phyloP scores from a whole-genome alignment of 2,329 filamentous ascomycete species.

The Lomentospora prolificans region DNA sequence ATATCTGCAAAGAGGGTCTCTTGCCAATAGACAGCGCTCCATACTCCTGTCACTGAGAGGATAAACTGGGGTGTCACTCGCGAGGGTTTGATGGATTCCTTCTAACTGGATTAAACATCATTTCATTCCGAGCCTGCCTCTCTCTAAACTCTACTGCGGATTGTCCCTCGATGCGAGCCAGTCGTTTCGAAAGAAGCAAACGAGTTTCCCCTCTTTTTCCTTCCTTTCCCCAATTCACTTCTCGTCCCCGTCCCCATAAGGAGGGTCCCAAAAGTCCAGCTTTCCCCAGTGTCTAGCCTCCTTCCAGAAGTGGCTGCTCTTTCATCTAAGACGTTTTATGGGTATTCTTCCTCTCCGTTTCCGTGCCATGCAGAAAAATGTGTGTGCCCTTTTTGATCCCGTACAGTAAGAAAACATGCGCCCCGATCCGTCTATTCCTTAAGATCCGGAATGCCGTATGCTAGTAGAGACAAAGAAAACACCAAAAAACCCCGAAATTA shows the following conservation, averaged over 20 bases:
- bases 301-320: background rate
- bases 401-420: background rate
- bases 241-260: background rate
- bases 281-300: background rate
- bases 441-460: background rate
- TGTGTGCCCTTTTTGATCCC: constrained; percentile 1
- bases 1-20: too few relatives aligned
- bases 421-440: constrained; percentile 1
- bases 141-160: too few relatives aligned
- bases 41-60: too few relatives aligned
- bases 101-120: too few relatives aligned
- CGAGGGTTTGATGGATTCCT: too few relatives aligned
- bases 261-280: background rate
- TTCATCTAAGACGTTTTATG: background rate
- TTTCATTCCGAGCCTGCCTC: too few relatives aligned
- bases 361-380: background rate
- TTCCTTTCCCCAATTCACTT: background rate
- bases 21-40: too few relatives aligned
- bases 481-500: background rate
- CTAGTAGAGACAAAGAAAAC: background rate
- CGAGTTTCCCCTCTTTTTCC: background rate
- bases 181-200: background rate
- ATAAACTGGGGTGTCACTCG: too few relatives aligned
- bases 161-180: background rate
- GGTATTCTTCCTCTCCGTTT: background rate